A percentile compares a stretch with the other conserved stretches of the same genome.
Conservation (phyloP, 148 eudicot genomes). For the Vaccinium vitisidaea region DNA sequence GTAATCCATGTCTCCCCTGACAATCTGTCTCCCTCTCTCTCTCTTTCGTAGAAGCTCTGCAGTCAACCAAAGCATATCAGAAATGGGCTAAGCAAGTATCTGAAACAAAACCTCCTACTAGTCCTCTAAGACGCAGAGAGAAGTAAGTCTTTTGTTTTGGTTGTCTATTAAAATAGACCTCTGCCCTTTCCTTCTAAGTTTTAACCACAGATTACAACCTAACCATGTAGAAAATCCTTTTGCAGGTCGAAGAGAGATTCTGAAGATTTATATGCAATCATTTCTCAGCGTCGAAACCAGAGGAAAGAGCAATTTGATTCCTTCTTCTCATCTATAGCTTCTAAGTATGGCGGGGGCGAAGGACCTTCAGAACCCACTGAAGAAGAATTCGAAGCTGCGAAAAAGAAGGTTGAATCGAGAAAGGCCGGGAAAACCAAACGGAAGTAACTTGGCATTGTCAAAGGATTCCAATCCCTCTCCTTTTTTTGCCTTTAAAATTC, state of each 20-base stretch:
- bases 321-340: conserved; percentile 68
- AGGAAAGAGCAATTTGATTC: conserved; percentile 75
- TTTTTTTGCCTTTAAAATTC: neutral
- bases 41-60: conserved; percentile 57
- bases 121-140: conserved; percentile 58
- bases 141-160: conserved; percentile 42
- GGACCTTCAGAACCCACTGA: conserved; percentile 65
- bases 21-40: neutral
- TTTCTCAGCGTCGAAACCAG: conserved; percentile 65
- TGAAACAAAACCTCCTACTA: conserved; percentile 83
- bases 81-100: conserved; percentile 85
- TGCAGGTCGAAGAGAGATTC: conserved; percentile 60
- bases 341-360: conserved; percentile 65
- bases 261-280: conserved; percentile 70
- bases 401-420: conserved; percentile 48
- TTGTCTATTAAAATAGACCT: neutral
- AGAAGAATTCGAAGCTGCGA: conserved; percentile 86
- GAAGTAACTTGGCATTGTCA: conserved; percentile 24
- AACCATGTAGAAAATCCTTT: neutral
- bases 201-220: neutral
- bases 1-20: neutral
- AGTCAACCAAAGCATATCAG: conserved; percentile 75
- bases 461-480: conserved; percentile 2
- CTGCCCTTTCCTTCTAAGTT: neutral
- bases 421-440: conserved; percentile 41